phyloP scores from a whole-genome alignment of 495 filamentous ascomycete genomes.

The Letharia lupina region DNA sequence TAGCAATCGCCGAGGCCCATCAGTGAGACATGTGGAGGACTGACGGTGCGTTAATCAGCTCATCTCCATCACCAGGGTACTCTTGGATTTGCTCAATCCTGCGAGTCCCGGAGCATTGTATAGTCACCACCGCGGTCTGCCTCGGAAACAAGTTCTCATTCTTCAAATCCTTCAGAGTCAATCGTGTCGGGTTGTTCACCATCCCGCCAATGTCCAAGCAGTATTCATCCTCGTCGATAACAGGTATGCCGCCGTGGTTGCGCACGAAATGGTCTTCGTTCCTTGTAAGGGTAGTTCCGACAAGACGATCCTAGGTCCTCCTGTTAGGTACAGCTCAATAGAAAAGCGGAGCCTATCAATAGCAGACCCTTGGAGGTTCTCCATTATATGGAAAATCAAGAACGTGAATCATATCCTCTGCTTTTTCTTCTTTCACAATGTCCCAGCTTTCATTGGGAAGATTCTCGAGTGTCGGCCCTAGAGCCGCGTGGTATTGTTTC shows the following conservation, averaged over 20 bases:
- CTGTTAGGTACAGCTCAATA: neutral
- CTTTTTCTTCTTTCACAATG: slow-evolving; percentile 47
- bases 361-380: slow-evolving; percentile 40
- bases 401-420: slow-evolving; percentile 50
- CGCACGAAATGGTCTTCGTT: slow-evolving; percentile 50
- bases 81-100: slow-evolving; percentile 51
- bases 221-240: slow-evolving; percentile 42
- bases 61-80: slow-evolving; percentile 55
- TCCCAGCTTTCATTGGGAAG: slow-evolving; percentile 45
- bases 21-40: neutral
- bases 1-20: neutral
- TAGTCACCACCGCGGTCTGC: slow-evolving; percentile 41
- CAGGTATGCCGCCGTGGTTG: slow-evolving; percentile 52
- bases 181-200: slow-evolving; percentile 41
- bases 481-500: slow-evolving; percentile 51
- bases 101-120: slow-evolving; percentile 55
- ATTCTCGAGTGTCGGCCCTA: slow-evolving; percentile 37
- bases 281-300: slow-evolving; percentile 39
- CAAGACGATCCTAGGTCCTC: slow-evolving; percentile 28
- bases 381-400: slow-evolving; percentile 59
- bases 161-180: slow-evolving; percentile 47
- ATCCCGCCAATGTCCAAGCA: slow-evolving; percentile 44
- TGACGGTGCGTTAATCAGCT: slow-evolving; percentile 51
- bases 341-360: neutral
- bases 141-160: slow-evolving; percentile 45